A percentile compares a stretch with the other conserved stretches of the same genome.
These are phyloP conservation scores for Tetrahymena elliotti DNA, from an alignment of 73 alveolate genomes.

Conservation along the genomic window DNA sequence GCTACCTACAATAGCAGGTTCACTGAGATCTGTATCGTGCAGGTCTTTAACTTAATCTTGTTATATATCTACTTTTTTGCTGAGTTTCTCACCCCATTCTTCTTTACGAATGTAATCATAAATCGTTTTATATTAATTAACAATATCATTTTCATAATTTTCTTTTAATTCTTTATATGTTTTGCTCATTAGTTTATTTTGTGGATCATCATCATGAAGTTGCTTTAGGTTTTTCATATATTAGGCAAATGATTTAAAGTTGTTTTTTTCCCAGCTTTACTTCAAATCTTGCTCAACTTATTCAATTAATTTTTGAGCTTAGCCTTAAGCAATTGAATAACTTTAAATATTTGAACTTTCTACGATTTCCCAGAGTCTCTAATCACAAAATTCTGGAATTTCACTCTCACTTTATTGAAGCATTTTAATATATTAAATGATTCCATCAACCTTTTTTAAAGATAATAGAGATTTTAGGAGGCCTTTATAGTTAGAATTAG, in stretches of 20 bases:
- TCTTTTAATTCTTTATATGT: not conserved
- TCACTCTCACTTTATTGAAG: not conserved
- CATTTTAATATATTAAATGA: not conserved
- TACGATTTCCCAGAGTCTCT: not conserved
- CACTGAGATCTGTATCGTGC: not conserved
- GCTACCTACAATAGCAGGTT: not conserved
- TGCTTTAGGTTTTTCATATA: not conserved
- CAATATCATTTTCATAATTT: not conserved
- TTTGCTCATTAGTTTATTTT: not conserved
- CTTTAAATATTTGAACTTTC: not conserved
- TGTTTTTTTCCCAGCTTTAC: not conserved
- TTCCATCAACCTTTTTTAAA: not conserved
- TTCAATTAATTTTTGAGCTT: not conserved
- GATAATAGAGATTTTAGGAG: not conserved
- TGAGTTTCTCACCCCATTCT: not conserved
- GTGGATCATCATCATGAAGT: not conserved
- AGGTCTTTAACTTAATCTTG: not conserved
- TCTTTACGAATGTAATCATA: not conserved
- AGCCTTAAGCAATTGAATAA: not conserved
- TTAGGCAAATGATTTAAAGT: not conserved
- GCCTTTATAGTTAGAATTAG: not conserved
- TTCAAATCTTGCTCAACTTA: not conserved
- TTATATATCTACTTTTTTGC: not conserved
- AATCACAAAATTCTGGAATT: not conserved
- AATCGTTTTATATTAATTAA: not conserved